Evolutionary conservation across 495 filamentous ascomycete species (phyloP).

Genomic region (Hyaloscypha finlandica): DNA sequence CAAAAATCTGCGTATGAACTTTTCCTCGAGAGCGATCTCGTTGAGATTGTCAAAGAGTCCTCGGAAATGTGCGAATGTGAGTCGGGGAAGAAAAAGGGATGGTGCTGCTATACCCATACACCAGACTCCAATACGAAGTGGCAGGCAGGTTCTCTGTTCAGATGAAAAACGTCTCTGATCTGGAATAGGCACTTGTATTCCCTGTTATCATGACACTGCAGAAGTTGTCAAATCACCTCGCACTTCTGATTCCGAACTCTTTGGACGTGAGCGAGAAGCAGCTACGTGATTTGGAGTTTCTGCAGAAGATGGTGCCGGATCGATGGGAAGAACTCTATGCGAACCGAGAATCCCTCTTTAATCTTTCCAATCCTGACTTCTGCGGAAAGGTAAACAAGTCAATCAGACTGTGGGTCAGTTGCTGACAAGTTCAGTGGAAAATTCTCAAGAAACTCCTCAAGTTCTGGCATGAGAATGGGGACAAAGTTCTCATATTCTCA

Average conservation of each 20-base stretch:
- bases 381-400: slow-evolving; percentile 69
- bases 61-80: slow-evolving; percentile 71
- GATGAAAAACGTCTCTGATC: background rate
- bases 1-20: slow-evolving; percentile 87
- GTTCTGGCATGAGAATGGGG: slow-evolving; percentile 86
- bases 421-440: slow-evolving; percentile 61
- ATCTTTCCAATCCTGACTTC: slow-evolving; percentile 85
- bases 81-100: slow-evolving; percentile 71
- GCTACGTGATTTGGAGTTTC: slow-evolving; percentile 72
- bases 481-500: slow-evolving; percentile 93
- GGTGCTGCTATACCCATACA: slow-evolving; percentile 72
- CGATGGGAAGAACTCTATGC: slow-evolving; percentile 76
- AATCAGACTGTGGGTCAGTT: background rate
- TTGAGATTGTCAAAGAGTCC: slow-evolving; percentile 67
- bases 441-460: slow-evolving; percentile 81
- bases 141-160: slow-evolving; percentile 44
- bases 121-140: slow-evolving; percentile 61
- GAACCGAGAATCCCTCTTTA: slow-evolving; percentile 75
- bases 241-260: slow-evolving; percentile 77
- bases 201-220: slow-evolving; percentile 80
- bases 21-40: slow-evolving; percentile 69
- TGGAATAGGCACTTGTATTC: slow-evolving; percentile 63
- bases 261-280: slow-evolving; percentile 75
- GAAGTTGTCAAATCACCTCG: slow-evolving; percentile 90
- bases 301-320: slow-evolving; percentile 74